Evolutionary conservation across 129 eudicot species (phyloP), one percentile per base, ranked within the genome.

Genomic region (Escallonia herrerae): DNA sequence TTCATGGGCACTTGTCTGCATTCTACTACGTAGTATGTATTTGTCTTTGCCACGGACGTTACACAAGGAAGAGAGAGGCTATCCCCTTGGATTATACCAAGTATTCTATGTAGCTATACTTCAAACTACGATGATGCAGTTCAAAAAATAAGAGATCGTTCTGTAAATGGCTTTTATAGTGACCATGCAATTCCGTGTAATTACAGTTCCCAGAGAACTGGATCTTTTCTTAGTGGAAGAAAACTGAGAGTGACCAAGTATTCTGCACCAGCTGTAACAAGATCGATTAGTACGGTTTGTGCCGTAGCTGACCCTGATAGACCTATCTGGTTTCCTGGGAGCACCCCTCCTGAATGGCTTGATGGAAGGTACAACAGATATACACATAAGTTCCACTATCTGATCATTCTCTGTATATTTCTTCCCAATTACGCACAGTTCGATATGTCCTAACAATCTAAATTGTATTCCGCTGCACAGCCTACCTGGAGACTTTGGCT

Each of bases 281-380:
- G 80, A 65, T 80, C 95, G 0, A 33, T 75, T 0, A 67, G 78
- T 22, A 55, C 88, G 2, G 88, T 82, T 43, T 72, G 86, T 4
- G 94, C 81, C 15, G 95, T 79, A 7, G 95, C 97, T 56, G 99
- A 94, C 56, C 95, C 97, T 0, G 83, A 94, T 42, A 82, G 99
- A 62, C 99, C 99, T 63, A 68, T 94, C 56, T 94, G 99, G 99
- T 94, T 94, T 82, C 99, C 99, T 42, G 99, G 99, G 45, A 94
- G 99, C 99, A 82, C 83, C 74, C 99, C 99, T 69, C 99, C 99
- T 44, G 70, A 77, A 56, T 94, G 99, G 97, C 99, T 94, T 43
- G 99, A 94, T 67, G 99, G 99, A 79, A 90, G 97, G 97, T 90
- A 43, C 43, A 7, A 7, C 47, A n/a, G 37, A 14, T 46, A 50